These are phyloP conservation scores for Phaeosphaeriaceae sp. DNA, from an alignment of 2,329 filamentous ascomycete species.

Conservation along the genomic window DNA sequence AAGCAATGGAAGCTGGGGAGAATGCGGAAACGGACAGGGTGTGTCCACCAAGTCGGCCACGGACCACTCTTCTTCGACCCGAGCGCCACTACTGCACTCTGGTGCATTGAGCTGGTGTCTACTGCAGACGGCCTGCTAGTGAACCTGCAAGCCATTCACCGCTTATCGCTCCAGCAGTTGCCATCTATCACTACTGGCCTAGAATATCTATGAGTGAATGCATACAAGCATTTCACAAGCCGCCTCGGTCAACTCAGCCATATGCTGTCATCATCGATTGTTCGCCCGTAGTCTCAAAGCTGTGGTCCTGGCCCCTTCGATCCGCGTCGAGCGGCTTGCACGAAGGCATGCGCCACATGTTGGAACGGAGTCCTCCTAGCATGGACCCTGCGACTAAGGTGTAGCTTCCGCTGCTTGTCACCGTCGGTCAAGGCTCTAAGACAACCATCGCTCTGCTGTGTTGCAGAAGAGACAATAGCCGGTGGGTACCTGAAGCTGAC, in stretches of 20 bases:
- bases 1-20: constrained; percentile 34
- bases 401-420: not conserved
- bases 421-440: not conserved
- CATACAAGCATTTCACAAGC: not conserved
- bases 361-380: not conserved
- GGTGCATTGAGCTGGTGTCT: not conserved
- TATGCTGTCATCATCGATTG: not conserved
- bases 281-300: not conserved
- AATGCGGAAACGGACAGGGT: constrained; percentile 8
- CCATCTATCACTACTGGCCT: not conserved
- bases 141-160: not conserved
- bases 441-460: not conserved
- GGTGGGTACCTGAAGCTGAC: constrained; percentile 22
- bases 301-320: not conserved
- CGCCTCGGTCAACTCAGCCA: not conserved
- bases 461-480: constrained; percentile 13
- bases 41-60: not conserved
- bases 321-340: not conserved
- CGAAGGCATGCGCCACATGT: not conserved
- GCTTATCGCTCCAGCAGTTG: not conserved
- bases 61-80: not conserved
- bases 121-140: not conserved
- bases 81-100: not conserved
- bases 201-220: not conserved
- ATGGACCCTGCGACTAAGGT: not conserved